A percentile compares a stretch with the other conserved stretches of the same genome.
Evolutionary conservation across 192 early-diverging fungal genomes (phyloP).

Genomic region (Endogone sp.): DNA sequence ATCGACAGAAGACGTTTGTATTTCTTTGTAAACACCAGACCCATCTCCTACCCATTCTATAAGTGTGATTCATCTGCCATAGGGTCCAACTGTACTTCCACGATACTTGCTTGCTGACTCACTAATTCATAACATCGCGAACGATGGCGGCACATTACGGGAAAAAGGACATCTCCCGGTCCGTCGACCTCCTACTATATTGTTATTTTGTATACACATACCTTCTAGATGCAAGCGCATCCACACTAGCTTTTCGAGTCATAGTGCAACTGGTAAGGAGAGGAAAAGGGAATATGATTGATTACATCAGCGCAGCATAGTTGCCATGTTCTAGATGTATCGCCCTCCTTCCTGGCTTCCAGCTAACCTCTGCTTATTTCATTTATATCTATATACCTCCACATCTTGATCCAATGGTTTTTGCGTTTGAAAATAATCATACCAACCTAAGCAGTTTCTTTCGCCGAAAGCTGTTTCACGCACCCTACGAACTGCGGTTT

Average conservation of each 20-base stretch:
- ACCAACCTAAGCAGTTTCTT: constrained; percentile 13
- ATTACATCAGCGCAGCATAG: not conserved
- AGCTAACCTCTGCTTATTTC: not conserved
- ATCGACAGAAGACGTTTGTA: too few relatives aligned
- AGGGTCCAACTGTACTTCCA: too few relatives aligned
- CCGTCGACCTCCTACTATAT: constrained; percentile 28
- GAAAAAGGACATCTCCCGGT: constrained; percentile 23
- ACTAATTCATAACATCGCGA: too few relatives aligned
- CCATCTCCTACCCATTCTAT: too few relatives aligned
- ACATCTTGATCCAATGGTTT: too few relatives aligned
- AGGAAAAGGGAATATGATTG: not conserved
- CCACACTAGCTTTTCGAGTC: constrained; percentile 19
- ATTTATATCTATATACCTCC: not conserved
- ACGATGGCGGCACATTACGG: constrained; percentile 6
- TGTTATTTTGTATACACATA: constrained; percentile 29
- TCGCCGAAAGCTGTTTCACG: constrained; percentile 22
- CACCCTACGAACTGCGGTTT: constrained; percentile 19
- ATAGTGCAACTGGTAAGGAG: constrained; percentile 22
- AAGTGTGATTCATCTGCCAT: too few relatives aligned
- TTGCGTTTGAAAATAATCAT: not conserved
- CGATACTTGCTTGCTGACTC: too few relatives aligned
- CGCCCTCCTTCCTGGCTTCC: not conserved
- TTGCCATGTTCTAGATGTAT: not conserved
- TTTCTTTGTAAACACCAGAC: too few relatives aligned
- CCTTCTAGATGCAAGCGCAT: constrained; percentile 26